Evolutionary conservation across 345 rosid species (phyloP), one percentile per base, ranked within the genome.

Genomic region (Turnera subulata): DNA sequence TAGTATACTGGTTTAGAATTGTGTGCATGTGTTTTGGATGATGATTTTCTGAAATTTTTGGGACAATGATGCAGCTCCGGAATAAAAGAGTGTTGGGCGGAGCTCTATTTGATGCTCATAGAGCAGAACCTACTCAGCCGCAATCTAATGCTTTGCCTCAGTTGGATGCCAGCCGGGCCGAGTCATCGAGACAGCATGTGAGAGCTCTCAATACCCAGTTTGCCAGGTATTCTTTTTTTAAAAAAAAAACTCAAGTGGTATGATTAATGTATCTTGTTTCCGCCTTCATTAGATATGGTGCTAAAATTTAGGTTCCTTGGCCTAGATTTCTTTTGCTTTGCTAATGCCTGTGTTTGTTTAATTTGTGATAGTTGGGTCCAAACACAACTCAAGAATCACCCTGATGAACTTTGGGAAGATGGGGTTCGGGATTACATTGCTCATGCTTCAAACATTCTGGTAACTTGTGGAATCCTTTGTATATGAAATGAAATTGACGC

Each of bases 341-440:
- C 16, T 52, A 2, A 23, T 13, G 44, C 14, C 0, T 50, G 6
- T 53, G 46, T 21, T 45, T 38, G 65, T 26, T 50, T 62, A 56
- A 6, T 45, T 57, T 64, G 15, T 42, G 65, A 72, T 78, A 93
- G 99, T 67, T 93, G 97, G 96, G 94, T 89, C 76, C 99, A 93
- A 68, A 56, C 70, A 46, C 96, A 93, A 75, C 73, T 93, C 59
- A 93, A 84, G 83, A 80, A 87, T 68, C 96, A 87, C 56, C 94
- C 97, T 24, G 90, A 93, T 78, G 99, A 89, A 86, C 94, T 93
- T 57, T 89, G 99, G 99, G 92, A 89, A 68, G 95, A 89, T 78
- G 99, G 95, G 26, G 68, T 82, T 66, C 73, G 56, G 38, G 97
- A 87, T 64, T 93, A 93, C 72, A 73, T 82, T 65, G 66, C 73